Conservation (phyloP, 2,329 filamentous ascomycete species). For the Cladophialophora yegresii region DNA sequence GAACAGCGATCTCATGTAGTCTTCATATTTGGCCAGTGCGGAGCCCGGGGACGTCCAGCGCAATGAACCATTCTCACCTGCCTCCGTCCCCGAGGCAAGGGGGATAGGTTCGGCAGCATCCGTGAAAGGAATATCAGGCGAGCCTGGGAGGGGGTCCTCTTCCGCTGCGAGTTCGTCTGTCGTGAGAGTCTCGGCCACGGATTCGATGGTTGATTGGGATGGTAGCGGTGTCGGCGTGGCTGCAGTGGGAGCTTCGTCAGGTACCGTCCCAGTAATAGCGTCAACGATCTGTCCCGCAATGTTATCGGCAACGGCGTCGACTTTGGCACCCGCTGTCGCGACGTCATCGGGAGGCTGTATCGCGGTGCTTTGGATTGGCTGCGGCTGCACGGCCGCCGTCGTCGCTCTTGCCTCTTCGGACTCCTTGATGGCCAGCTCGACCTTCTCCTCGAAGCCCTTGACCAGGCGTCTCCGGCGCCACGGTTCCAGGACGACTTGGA, state of each 20-base stretch:
- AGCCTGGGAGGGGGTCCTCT: constrained; percentile 2
- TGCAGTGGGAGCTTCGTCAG: constrained; percentile 3
- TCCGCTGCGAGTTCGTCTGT: constrained; percentile 20
- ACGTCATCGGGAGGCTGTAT: constrained; percentile 9
- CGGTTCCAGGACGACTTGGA: constrained; percentile 88
- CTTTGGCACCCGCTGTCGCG: constrained; percentile 21
- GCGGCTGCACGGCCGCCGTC: constrained; percentile 17
- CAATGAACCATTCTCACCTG: constrained; percentile 26
- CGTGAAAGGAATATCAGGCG: constrained; percentile 6
- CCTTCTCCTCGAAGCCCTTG: constrained; percentile 76
- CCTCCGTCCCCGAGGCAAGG: constrained; percentile 26
- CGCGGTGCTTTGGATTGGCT: constrained; percentile 19
- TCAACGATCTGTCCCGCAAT: constrained; percentile 32
- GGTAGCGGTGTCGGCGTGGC: not conserved
- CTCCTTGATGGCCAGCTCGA: constrained; percentile 69
- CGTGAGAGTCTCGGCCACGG: constrained; percentile 22
- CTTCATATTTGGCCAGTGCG: constrained; percentile 51
- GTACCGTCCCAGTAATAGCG: constrained; percentile 24
- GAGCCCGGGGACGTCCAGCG: constrained; percentile 35
- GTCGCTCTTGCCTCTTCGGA: constrained; percentile 42
- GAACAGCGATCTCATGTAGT: constrained; percentile 59
- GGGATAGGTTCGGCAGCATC: constrained; percentile 9
- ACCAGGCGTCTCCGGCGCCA: constrained; percentile 83
- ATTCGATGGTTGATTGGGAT: constrained; percentile 22
- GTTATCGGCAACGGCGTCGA: constrained; percentile 31